Conservation (phyloP, 805 yeast genomes). For the Ogataea pignaliae region DNA sequence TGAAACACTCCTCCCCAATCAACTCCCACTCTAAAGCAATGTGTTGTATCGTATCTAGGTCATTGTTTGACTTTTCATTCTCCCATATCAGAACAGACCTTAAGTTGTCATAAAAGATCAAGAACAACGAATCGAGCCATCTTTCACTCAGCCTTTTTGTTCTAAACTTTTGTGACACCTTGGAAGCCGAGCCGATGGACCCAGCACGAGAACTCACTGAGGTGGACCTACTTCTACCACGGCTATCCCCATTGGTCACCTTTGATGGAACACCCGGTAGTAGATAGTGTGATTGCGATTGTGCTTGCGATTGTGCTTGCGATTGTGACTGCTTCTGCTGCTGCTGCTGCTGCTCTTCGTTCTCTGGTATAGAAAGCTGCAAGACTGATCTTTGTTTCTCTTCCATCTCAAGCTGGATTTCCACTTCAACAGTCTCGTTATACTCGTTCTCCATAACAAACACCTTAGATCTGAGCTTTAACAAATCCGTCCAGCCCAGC, state of each 20-base stretch:
- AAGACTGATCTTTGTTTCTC: too few species aligned
- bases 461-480: slow-evolving; percentile 59
- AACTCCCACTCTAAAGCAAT: slow-evolving; percentile 74
- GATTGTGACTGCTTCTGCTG: slow-evolving; percentile 5
- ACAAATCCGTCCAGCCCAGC: slow-evolving; percentile 79
- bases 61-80: slow-evolving; percentile 24
- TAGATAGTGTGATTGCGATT: background rate
- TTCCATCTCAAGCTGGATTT: background rate
- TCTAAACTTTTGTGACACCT: slow-evolving; percentile 24
- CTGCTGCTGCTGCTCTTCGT: slow-evolving; percentile 12
- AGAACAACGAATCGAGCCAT: slow-evolving; percentile 66
- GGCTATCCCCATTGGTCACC: background rate
- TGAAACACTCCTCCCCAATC: slow-evolving; percentile 51
- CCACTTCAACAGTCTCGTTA: slow-evolving; percentile 19
- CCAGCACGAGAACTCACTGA: slow-evolving; percentile 18
- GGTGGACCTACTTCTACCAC: slow-evolving; percentile 13
- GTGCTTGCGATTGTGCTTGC: slow-evolving; percentile 3
- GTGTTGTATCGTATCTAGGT: slow-evolving; percentile 34
- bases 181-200: slow-evolving; percentile 19
- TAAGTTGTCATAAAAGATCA: slow-evolving; percentile 66
- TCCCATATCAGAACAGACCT: slow-evolving; percentile 68
- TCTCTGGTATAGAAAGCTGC: background rate
- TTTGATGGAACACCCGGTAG: background rate
- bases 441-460: slow-evolving; percentile 82
- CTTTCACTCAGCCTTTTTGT: slow-evolving; percentile 62